Evolutionary conservation across 495 filamentous ascomycete genomes (phyloP).

Genomic region (Xylaria scruposa): DNA sequence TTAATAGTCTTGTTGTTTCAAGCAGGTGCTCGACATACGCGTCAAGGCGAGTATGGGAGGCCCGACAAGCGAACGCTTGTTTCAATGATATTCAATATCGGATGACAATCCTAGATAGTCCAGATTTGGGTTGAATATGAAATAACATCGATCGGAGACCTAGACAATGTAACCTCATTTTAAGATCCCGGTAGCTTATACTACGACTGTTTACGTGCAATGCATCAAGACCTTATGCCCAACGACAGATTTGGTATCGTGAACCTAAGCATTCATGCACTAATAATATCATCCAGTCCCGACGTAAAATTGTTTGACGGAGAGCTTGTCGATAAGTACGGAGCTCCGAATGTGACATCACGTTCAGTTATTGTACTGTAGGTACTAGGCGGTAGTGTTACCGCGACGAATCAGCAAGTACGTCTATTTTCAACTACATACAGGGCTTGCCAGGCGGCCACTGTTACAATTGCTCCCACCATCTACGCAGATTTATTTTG

Average conservation of each 20-base stretch:
- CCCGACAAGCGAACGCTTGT: conserved; percentile 15
- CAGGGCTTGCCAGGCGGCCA: not conserved
- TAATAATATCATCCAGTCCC: not conserved
- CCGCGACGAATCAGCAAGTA: not conserved
- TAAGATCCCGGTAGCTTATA: not conserved
- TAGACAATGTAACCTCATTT: conserved; percentile 15
- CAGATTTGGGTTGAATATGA: not conserved
- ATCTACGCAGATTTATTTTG: not conserved
- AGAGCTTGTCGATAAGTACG: not conserved
- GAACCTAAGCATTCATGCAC: not conserved
- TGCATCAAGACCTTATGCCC: not conserved
- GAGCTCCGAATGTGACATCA: not conserved
- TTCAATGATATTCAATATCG: conserved; percentile 6
- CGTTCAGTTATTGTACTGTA: not conserved
- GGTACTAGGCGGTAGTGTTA: not conserved
- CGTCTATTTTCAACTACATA: not conserved
- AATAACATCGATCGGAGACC: conserved; percentile 2
- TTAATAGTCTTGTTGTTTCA: conserved; percentile 8
- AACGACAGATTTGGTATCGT: not conserved
- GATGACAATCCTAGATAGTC: conserved; percentile 17
- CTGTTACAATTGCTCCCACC: not conserved
- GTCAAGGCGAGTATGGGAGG: not conserved
- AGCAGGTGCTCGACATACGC: not conserved
- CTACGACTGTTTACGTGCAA: not conserved
- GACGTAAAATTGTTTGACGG: not conserved